Evolutionary conservation across 192 early-diverging fungal species (phyloP).

Genomic region (Diversispora eburnea): DNA sequence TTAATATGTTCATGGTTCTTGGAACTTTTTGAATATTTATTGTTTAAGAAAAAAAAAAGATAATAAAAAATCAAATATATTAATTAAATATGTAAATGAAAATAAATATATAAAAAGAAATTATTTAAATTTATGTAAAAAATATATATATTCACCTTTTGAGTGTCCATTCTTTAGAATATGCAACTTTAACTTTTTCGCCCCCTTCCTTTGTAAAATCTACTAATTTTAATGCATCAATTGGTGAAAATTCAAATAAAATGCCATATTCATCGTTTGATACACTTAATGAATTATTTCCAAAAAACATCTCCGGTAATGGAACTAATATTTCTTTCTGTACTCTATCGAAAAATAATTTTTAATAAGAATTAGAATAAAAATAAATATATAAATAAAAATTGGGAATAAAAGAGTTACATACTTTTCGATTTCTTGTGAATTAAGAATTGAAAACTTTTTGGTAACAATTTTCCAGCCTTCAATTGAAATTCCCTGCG

Average conservation of each 20-base stretch:
- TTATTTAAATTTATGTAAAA: background rate
- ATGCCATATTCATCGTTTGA: conserved; percentile 53
- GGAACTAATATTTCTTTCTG: conserved; percentile 62
- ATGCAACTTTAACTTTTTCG: conserved; percentile 78
- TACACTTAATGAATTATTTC: conserved; percentile 72
- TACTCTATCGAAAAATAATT: conserved; percentile 33
- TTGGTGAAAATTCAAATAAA: conserved; percentile 57
- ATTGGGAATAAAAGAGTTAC: background rate
- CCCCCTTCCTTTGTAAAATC: conserved; percentile 64
- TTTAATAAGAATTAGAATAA: background rate
- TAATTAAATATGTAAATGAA: background rate
- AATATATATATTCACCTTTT: conserved; percentile 55
- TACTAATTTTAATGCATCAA: conserved; percentile 72
- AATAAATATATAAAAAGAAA: background rate
- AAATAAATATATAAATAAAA: background rate
- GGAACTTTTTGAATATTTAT: conserved; percentile 30
- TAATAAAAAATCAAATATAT: background rate
- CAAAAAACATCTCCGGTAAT: conserved; percentile 97
- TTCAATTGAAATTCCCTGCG: conserved; percentile 40
- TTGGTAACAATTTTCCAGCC: conserved; percentile 52
- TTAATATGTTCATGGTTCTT: conserved; percentile 64
- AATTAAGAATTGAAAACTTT: conserved; percentile 52
- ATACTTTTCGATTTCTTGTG: conserved; percentile 55
- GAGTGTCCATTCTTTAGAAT: conserved; percentile 80
- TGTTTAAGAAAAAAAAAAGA: background rate